These are phyloP conservation scores for Rhododendron ferrugineum DNA, from an alignment of 148 eudicot species.

Conservation along the genomic window DNA sequence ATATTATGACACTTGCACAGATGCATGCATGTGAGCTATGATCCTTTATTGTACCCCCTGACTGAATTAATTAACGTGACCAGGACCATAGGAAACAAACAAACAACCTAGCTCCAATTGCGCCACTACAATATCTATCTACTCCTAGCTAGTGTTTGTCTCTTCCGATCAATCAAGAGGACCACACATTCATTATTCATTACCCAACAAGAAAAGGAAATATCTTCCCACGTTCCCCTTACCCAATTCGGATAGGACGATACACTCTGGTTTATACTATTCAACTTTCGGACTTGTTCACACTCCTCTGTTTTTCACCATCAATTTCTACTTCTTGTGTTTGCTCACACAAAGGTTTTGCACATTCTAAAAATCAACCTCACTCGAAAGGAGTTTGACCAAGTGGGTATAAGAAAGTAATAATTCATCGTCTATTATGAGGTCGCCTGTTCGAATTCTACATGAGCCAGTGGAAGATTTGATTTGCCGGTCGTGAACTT, in stretches of 20 bases:
- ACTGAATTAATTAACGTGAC: not conserved
- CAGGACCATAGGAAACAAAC: not conserved
- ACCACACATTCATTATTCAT: not conserved
- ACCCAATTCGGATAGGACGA: not conserved
- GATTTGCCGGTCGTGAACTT: no score
- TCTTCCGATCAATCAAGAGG: not conserved
- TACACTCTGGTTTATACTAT: no score
- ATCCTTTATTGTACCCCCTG: not conserved
- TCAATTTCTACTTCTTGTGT: no score
- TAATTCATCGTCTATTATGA: no score
- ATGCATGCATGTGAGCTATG: not conserved
- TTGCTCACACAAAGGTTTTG: no score
- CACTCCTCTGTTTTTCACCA: no score
- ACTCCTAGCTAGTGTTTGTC: no score
- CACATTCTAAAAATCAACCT: no score
- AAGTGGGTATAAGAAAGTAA: no score
- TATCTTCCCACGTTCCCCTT: not conserved
- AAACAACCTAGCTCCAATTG: not conserved
- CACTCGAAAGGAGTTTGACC: no score
- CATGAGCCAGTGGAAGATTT: no score
- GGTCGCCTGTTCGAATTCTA: no score
- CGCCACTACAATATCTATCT: not conserved
- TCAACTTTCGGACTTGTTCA: not conserved
- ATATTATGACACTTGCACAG: not conserved
- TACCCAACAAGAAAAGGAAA: not conserved